Conservation (phyloP, 441 rosid genomes). For the Gossypium schwendimanii region DNA sequence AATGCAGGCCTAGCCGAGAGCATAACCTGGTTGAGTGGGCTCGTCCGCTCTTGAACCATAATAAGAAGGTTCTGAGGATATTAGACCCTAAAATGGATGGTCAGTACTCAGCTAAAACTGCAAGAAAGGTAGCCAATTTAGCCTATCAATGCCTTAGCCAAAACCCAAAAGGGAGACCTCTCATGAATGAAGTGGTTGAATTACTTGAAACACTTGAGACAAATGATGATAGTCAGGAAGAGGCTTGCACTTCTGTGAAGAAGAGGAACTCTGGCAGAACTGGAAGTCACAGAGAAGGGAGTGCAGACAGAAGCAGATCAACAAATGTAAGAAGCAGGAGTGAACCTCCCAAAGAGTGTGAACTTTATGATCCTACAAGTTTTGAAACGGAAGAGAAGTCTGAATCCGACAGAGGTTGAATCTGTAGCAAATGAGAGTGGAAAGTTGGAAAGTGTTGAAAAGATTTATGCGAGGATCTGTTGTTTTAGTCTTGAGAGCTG, state of each 20-base stretch:
- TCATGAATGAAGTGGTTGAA: conserved; percentile 83
- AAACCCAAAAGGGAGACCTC: conserved; percentile 93
- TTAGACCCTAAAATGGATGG: conserved; percentile 91
- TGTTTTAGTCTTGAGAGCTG: conserved; percentile 21
- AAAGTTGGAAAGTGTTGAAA: conserved; percentile 26
- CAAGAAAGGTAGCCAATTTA: conserved; percentile 68
- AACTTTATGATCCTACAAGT: conserved; percentile 19
- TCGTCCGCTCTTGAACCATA: conserved; percentile 73
- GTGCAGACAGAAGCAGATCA: conserved; percentile 22
- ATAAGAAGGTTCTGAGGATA: conserved; percentile 79
- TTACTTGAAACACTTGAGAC: conserved; percentile 57
- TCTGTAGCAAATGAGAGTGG: conserved; percentile 21
- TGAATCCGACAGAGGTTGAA: conserved; percentile 24
- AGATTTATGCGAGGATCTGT: conserved; percentile 15
- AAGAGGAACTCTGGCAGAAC: conserved; percentile 16
- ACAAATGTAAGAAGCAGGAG: conserved; percentile 45
- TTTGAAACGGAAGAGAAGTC: conserved; percentile 23
- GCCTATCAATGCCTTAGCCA: conserved; percentile 93
- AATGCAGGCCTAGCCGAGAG: conserved; percentile 82
- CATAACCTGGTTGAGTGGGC: conserved; percentile 99
- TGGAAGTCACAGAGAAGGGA: conserved; percentile 25
- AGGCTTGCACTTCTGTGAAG: conserved; percentile 9
- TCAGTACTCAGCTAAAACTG: conserved; percentile 56
- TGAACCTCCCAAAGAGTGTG: conserved; percentile 29
- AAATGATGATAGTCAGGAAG: conserved; percentile 31